A percentile compares a stretch with the other conserved stretches of the same genome.
These are phyloP conservation scores for Fremontodendron californicum DNA, from an alignment of 345 rosid genomes.

Conservation along the genomic window DNA sequence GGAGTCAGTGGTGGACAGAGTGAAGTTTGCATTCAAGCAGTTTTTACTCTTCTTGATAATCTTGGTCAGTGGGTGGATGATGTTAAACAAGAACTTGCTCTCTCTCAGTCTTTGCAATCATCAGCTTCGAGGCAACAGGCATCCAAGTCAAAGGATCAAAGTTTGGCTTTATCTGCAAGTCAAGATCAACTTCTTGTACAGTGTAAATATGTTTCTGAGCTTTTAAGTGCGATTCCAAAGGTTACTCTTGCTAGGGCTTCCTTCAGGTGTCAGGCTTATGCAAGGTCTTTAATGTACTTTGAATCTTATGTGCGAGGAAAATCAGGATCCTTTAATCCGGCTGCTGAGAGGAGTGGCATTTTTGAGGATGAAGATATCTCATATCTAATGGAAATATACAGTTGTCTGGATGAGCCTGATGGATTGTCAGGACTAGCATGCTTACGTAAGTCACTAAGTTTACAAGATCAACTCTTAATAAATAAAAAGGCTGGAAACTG, in stretches of 20 bases:
- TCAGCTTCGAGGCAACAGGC: conserved; percentile 57
- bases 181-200: conserved; percentile 75
- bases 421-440: conserved; percentile 89
- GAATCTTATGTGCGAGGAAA: conserved; percentile 83
- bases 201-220: conserved; percentile 84
- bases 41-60: conserved; percentile 94
- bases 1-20: conserved; percentile 60
- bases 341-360: conserved; percentile 75
- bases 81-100: conserved; percentile 76
- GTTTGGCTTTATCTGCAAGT: conserved; percentile 36
- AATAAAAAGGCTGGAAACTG: conserved; percentile 90
- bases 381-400: conserved; percentile 88
- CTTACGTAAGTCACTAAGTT: conserved; percentile 72
- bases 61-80: conserved; percentile 99
- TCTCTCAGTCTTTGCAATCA: conserved; percentile 56
- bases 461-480: conserved; percentile 85
- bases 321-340: conserved; percentile 93
- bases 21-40: conserved; percentile 94
- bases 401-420: conserved; percentile 91
- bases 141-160: conserved; percentile 58
- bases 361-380: conserved; percentile 94
- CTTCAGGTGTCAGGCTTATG: conserved; percentile 90
- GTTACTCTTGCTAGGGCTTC: conserved; percentile 89
- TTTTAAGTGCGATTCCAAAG: conserved; percentile 80
- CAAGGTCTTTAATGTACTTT: conserved; percentile 92